Evolutionary conservation across 192 early-diverging fungal genomes (phyloP).

Genomic region (Nowakowskiella sp.): DNA sequence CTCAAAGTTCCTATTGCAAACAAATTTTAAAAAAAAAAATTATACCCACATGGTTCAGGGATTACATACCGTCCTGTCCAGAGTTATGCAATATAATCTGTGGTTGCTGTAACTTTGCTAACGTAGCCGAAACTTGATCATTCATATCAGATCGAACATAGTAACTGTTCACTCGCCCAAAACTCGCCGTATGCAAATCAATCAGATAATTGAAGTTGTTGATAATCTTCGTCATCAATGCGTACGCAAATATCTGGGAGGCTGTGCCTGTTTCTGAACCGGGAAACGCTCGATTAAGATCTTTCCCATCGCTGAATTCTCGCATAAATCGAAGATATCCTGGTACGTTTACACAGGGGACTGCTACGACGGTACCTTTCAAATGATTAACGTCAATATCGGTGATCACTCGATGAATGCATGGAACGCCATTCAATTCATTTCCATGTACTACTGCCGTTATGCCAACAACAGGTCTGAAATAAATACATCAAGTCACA

Average conservation of each 20-base stretch:
- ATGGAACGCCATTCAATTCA: constrained; percentile 85
- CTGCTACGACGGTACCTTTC: constrained; percentile 78
- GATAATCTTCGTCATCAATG: constrained; percentile 72
- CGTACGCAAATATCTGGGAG: constrained; percentile 74
- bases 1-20: constrained; percentile 66
- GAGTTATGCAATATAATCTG: constrained; percentile 55
- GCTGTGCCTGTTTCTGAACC: constrained; percentile 58
- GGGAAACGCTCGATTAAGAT: constrained; percentile 81
- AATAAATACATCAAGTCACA: constrained; percentile 3
- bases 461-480: constrained; percentile 45
- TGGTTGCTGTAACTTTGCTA: constrained; percentile 83
- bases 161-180: constrained; percentile 76
- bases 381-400: constrained; percentile 66
- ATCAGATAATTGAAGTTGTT: constrained; percentile 75
- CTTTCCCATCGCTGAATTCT: constrained; percentile 79
- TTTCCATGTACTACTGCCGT: constrained; percentile 89
- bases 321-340: constrained; percentile 72
- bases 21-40: too few species aligned
- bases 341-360: constrained; percentile 80
- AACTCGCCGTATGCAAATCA: constrained; percentile 82
- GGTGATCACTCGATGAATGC: constrained; percentile 76
- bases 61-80: constrained; percentile 56
- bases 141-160: constrained; percentile 86
- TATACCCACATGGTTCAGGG: background rate
- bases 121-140: constrained; percentile 54